phyloP scores from a whole-genome alignment of 768 basidiomycete species.

The Trametes meyenii region DNA sequence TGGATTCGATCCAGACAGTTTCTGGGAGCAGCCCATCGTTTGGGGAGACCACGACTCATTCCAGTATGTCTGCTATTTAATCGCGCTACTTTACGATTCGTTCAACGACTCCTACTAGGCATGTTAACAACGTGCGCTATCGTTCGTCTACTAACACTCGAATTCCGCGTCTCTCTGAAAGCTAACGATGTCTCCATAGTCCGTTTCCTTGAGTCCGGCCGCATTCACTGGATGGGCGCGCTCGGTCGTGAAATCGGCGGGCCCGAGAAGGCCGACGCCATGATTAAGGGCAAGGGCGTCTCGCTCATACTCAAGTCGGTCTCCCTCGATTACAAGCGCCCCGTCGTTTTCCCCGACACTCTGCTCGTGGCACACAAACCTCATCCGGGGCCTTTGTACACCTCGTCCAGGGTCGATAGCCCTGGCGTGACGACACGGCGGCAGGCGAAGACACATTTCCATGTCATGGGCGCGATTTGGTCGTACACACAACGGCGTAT shows the following conservation, averaged over 20 bases:
- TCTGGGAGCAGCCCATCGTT: slow-evolving; percentile 76
- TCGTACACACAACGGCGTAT: slow-evolving; percentile 64
- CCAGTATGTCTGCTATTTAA: slow-evolving; percentile 50
- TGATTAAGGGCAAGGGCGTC: slow-evolving; percentile 66
- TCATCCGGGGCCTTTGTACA: slow-evolving; percentile 26
- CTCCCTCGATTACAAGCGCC: slow-evolving; percentile 65
- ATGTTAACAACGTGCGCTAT: slow-evolving; percentile 80
- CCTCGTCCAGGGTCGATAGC: slow-evolving; percentile 12
- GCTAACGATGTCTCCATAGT: slow-evolving; percentile 39
- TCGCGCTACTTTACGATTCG: neutral
- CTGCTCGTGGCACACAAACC: slow-evolving; percentile 68
- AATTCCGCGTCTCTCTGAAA: neutral
- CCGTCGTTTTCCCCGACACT: slow-evolving; percentile 78
- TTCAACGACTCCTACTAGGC: slow-evolving; percentile 45
- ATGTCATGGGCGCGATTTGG: slow-evolving; percentile 57
- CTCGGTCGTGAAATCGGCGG: slow-evolving; percentile 66
- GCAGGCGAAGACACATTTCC: slow-evolving; percentile 45
- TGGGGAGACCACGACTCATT: slow-evolving; percentile 85
- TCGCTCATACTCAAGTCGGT: slow-evolving; percentile 77
- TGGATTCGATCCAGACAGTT: slow-evolving; percentile 65
- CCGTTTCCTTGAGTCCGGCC: slow-evolving; percentile 72
- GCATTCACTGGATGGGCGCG: slow-evolving; percentile 67
- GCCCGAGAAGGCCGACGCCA: slow-evolving; percentile 51
- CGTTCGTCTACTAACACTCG: slow-evolving; percentile 42
- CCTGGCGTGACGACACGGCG: neutral